Base-by-base conservation (phyloP, 129 eudicot genomes). In the Lactuca sativa region DNA sequence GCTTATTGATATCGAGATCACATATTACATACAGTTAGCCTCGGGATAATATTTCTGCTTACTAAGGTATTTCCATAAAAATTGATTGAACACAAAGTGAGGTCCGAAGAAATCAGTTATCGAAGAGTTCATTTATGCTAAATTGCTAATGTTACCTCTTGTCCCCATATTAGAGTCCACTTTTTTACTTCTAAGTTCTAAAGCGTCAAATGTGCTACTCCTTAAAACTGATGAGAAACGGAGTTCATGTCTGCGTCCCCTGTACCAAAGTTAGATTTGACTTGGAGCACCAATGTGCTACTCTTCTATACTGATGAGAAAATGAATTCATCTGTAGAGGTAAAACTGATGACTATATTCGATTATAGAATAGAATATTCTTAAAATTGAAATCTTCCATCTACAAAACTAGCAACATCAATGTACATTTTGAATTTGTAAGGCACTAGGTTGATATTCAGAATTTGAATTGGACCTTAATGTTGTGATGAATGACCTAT, bases 21-120 rank as follows among this genome's bases (percentile, higher is more conserved):
- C 25, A 11, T 49, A 52, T 68, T 51, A 61, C 37, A 7, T 49
- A 3, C 48, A 49, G 32, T 55, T 15, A 74, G 72, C 25, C 56
- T 64, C 66, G 9, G 12, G 3, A 3, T 68, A 61, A 70, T 60
- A 15, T 53, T 56, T 74, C 38, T 57, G 61, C 41, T 66, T 32
- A 33, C 8, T 56, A n/a, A 5, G 60, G 64, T 67, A 12, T 51
- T n/a, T 1, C 16, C 4, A 34, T 75, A 11, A 25, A 52, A 38
- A 9, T 13, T 17, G 43, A 62, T 10, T 4, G 59, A 10, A 21
- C 44, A 4, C 2, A 5, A 37, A 21, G 47, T 38, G 2, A 38
- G 71, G 9, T 55, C 56, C 41, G 43, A 64, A 12, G 36, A 38
- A 14, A 21, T 40, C 63, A 9, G 64, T 64, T 30, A 63, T 37